phyloP scores from a whole-genome alignment of 352 stramenopile species.

The Pythium volutum region DNA sequence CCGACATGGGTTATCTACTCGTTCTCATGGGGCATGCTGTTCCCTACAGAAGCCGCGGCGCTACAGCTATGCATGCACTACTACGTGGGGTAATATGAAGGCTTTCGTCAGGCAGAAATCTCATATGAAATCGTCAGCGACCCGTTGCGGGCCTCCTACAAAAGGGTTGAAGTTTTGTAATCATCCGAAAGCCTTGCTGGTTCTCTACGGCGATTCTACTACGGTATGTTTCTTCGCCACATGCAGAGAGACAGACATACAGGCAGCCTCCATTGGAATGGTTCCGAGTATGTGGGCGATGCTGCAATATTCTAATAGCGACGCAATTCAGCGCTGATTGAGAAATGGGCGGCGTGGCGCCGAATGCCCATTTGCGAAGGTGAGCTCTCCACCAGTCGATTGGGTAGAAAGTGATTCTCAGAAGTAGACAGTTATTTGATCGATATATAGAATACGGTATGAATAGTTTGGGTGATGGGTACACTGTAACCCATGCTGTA shows the following conservation, averaged over 20 bases:
- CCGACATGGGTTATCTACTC: neutral
- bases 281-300: too few species aligned
- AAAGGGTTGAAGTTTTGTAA: constrained; percentile 41
- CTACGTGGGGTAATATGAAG: neutral
- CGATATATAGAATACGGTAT: too few species aligned
- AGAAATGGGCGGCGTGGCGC: neutral
- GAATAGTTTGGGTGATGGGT: neutral
- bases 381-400: constrained; percentile 12
- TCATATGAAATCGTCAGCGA: constrained; percentile 31
- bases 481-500: neutral
- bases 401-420: neutral
- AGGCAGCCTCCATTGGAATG: neutral
- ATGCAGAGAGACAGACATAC: neutral
- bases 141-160: constrained; percentile 26
- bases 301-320: too few species aligned
- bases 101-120: constrained; percentile 52
- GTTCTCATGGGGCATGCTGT: neutral
- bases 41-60: neutral
- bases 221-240: too few species aligned
- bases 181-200: constrained; percentile 31
- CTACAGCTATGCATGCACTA: neutral
- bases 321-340: neutral
- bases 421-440: too few species aligned
- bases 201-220: neutral
- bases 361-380: neutral